phyloP scores from a whole-genome alignment of 176 grass and related monocot genomes.

The Eleusine indica region DNA sequence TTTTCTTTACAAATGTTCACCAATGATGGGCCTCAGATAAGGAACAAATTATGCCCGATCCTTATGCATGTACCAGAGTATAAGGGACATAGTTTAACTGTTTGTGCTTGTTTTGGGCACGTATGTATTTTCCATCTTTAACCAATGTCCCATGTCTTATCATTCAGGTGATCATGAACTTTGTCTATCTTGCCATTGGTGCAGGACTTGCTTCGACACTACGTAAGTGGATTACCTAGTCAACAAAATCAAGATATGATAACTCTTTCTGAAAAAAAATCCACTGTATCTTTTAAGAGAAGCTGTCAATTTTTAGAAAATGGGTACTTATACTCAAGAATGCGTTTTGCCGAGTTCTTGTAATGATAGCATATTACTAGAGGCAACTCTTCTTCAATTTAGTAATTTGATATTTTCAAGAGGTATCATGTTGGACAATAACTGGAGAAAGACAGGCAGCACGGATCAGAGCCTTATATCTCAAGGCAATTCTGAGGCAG shows the following conservation, averaged over 20 bases:
- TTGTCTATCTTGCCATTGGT: constrained; percentile 77
- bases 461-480: constrained; percentile 46
- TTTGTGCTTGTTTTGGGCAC: background rate
- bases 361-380: background rate
- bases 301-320: too few species aligned
- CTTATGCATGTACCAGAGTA: background rate
- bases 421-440: constrained; percentile 58
- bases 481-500: constrained; percentile 45
- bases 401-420: constrained; percentile 39
- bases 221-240: constrained; percentile 43
- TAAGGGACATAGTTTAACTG: background rate
- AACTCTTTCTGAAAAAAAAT: background rate
- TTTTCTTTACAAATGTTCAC: background rate
- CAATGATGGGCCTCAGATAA: background rate
- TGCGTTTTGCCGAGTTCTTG: background rate
- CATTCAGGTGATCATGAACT: constrained; percentile 72
- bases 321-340: background rate
- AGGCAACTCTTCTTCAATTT: background rate
- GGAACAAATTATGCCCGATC: background rate
- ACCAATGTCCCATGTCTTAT: background rate
- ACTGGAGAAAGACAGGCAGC: constrained; percentile 54
- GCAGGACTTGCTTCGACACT: constrained; percentile 62
- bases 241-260: background rate
- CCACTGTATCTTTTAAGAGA: background rate
- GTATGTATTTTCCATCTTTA: background rate